phyloP scores from a whole-genome alignment of 176 grass and related monocot species.

The Triticum urartu region DNA sequence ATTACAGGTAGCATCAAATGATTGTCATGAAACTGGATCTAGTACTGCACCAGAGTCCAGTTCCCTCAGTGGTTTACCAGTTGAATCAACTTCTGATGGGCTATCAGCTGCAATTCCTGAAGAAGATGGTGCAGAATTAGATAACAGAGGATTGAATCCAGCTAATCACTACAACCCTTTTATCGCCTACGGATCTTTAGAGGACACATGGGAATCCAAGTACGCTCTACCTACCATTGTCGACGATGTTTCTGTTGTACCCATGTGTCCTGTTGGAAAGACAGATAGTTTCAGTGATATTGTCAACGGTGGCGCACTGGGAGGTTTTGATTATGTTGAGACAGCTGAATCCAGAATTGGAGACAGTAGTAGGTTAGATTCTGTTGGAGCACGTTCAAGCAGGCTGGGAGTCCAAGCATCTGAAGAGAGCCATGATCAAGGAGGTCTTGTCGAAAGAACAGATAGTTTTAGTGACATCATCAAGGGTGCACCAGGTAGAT shows the following conservation, averaged over 20 bases:
- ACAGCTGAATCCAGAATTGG: constrained; percentile 37
- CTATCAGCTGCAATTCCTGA: constrained; percentile 27
- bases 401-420: constrained; percentile 15
- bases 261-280: constrained; percentile 43
- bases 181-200: constrained; percentile 51
- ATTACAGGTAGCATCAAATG: constrained; percentile 40
- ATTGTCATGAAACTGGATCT: constrained; percentile 32
- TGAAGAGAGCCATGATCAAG: constrained; percentile 31
- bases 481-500: constrained; percentile 8
- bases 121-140: constrained; percentile 20
- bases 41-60: constrained; percentile 15
- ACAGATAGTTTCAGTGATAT: constrained; percentile 63
- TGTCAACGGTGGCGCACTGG: constrained; percentile 25
- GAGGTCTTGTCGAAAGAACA: constrained; percentile 40
- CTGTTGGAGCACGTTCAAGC: constrained; percentile 28
- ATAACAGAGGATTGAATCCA: constrained; percentile 33
- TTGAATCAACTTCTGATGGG: constrained; percentile 3
- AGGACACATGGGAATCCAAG: constrained; percentile 45
- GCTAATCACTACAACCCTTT: constrained; percentile 55
- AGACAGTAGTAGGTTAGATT: constrained; percentile 23
- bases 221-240: constrained; percentile 28
- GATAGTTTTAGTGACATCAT: constrained; percentile 49
- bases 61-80: constrained; percentile 28
- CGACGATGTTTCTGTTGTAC: constrained; percentile 24
- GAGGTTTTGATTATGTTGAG: constrained; percentile 30